Base-by-base conservation (phyloP, 371 early-diverging fungal genomes). In the Lichtheimia corymbifera region DNA sequence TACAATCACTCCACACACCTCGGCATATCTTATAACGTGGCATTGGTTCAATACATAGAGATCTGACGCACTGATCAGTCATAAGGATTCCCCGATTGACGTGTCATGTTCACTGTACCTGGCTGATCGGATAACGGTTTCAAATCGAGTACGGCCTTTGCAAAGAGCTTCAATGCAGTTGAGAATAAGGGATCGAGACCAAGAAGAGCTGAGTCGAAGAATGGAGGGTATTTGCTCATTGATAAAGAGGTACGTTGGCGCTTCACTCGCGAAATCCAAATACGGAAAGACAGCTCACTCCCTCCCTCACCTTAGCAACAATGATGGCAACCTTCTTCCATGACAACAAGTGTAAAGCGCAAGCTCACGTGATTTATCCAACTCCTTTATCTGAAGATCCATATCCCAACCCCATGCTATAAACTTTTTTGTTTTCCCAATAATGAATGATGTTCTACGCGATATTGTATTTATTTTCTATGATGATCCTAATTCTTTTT, bases 1-100 rank as follows among this genome's bases (percentile, higher is more conserved):
- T 9, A 56, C 45, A 15, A 56, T 45, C 11, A 45, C n/a, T 4
- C 57, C 57, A 56, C 57, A 56, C 25, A 56, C 15, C 28, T 56
- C 47, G 5, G 57, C 57, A 41, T 44, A 35, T 45, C 57, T 47
- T 15, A 56, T 45, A 27, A 45, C 27, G 5, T 17, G 57, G 5
- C 17, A 25, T 14, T 28, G 17, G 43, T 56, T 44, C 25, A 56
- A 44, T 17, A 56, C 4, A 14, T 56, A 56, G 25, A 41, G 57
- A 12, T 42, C 57, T 56, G 47, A 18, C 7, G 5, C 5, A 17
- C 47, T 7, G 22, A n/a, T 47, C 22, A 47, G 47, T 35, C 9
- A 47, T 9, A n/a, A 22, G 6, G 11, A 22, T 47, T 2, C n/a
- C 47, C 47, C 0, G 9, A 6, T 18, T 15, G 5, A 47, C 14